Evolutionary conservation across 2,329 filamentous ascomycete genomes (phyloP).

Genomic region (Aspergillus ustus): DNA sequence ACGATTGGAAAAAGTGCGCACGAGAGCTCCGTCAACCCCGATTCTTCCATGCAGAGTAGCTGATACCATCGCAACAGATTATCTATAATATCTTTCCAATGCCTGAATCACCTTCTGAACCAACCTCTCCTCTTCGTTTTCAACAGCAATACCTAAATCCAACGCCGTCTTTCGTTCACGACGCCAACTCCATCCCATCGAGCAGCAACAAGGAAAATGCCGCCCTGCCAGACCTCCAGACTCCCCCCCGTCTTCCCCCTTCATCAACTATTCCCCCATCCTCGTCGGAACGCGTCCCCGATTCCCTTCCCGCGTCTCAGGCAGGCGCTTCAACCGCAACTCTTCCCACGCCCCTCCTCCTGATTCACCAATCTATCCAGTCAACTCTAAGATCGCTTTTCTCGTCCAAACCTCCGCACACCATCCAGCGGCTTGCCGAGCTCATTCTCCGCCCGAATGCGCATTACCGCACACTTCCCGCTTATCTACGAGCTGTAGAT

Average conservation of each 20-base stretch:
- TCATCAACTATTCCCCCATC: constrained; percentile 41
- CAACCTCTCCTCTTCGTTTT: constrained; percentile 36
- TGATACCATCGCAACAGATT: constrained; percentile 59
- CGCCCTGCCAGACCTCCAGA: constrained; percentile 36
- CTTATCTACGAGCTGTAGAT: constrained; percentile 89
- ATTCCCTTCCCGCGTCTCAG: constrained; percentile 49
- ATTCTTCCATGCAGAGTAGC: background rate
- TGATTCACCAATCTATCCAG: constrained; percentile 65
- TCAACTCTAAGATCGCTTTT: constrained; percentile 70
- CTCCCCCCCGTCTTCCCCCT: constrained; percentile 41
- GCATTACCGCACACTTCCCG: constrained; percentile 80
- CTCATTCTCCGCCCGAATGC: constrained; percentile 75
- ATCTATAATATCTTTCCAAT: constrained; percentile 76
- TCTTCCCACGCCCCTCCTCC: constrained; percentile 67
- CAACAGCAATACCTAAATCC: constrained; percentile 31
- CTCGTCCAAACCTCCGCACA: constrained; percentile 78
- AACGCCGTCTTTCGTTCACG: constrained; percentile 31
- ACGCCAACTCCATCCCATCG: constrained; percentile 31
- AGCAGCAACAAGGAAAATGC: constrained; percentile 47
- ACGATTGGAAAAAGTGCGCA: constrained; percentile 67
- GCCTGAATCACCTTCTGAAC: constrained; percentile 59
- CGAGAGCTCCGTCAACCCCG: background rate
- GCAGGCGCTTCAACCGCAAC: constrained; percentile 50
- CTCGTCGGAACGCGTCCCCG: constrained; percentile 46
- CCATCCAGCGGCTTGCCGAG: constrained; percentile 88